These are phyloP conservation scores for Lindgomyces ingoldianus DNA, from an alignment of 495 filamentous ascomycete genomes.

Conservation along the genomic window DNA sequence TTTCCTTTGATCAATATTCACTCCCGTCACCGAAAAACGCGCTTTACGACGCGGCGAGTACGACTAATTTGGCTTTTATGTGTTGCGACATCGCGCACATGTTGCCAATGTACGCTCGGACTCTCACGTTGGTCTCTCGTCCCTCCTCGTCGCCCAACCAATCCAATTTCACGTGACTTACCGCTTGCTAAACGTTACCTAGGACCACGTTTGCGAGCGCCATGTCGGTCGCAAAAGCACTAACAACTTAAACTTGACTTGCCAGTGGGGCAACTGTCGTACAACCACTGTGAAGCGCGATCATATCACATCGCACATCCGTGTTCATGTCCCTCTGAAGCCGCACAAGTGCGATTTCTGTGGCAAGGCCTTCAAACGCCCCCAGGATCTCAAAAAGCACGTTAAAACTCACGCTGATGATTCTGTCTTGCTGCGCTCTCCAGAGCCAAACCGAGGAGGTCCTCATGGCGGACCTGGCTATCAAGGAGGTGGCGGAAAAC, in stretches of 20 bases:
- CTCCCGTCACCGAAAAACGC: background rate
- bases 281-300: slow-evolving; percentile 98
- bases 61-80: background rate
- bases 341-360: slow-evolving; percentile 99
- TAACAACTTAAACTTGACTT: slow-evolving; percentile 96
- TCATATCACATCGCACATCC: slow-evolving; percentile 98
- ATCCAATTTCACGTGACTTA: slow-evolving; percentile 19
- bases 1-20: slow-evolving; percentile 9
- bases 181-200: slow-evolving; percentile 38
- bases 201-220: slow-evolving; percentile 98
- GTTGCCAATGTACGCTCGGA: background rate
- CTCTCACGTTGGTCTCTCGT: background rate
- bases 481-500: slow-evolving; percentile 54
- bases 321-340: slow-evolving; percentile 96
- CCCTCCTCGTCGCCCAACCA: slow-evolving; percentile 10
- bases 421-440: slow-evolving; percentile 79
- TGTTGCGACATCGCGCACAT: background rate
- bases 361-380: slow-evolving; percentile 98
- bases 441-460: slow-evolving; percentile 61
- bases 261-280: slow-evolving; percentile 93
- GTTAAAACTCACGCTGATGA: slow-evolving; percentile 99
- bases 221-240: slow-evolving; percentile 99
- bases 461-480: slow-evolving; percentile 55
- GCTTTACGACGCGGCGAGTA: background rate
- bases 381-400: slow-evolving; percentile 99